Evolutionary conservation across 306 rosid species (phyloP).

Genomic region (Rosa chinensis): DNA sequence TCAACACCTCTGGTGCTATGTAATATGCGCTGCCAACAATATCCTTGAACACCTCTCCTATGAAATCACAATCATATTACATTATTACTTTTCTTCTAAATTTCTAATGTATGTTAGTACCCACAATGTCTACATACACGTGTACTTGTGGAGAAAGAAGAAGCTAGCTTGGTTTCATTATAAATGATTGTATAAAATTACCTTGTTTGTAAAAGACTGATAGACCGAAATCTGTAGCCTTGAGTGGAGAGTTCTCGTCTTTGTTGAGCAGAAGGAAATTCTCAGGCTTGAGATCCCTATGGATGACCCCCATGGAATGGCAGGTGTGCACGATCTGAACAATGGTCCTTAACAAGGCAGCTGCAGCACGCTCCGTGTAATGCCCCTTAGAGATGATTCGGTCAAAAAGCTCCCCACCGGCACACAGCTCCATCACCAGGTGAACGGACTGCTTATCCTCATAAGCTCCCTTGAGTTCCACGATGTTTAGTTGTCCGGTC

Average conservation of each 20-base stretch:
- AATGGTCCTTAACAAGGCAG: conserved; percentile 72
- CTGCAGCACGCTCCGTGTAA: conserved; percentile 93
- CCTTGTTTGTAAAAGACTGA: conserved; percentile 97
- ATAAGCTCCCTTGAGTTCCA: conserved; percentile 82
- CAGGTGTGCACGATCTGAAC: conserved; percentile 92
- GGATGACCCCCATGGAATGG: conserved; percentile 96
- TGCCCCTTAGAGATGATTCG: conserved; percentile 93
- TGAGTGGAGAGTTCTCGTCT: conserved; percentile 82
- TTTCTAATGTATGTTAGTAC: too few species aligned
- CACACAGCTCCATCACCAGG: conserved; percentile 93
- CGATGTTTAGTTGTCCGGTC: conserved; percentile 79
- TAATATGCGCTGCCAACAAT: conserved; percentile 93
- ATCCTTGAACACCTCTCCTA: conserved; percentile 86
- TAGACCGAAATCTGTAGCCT: conserved; percentile 94
- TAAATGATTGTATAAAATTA: conserved; percentile 9
- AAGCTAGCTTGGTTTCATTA: too few species aligned
- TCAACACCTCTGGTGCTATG: conserved; percentile 97
- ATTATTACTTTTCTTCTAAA: too few species aligned
- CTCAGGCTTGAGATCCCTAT: conserved; percentile 97
- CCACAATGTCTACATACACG: background rate
- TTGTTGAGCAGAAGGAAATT: conserved; percentile 83
- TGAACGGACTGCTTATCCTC: conserved; percentile 93
- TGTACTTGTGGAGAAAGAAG: too few species aligned
- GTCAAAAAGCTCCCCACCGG: conserved; percentile 93
- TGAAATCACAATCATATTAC: background rate